phyloP scores from a whole-genome alignment of 768 basidiomycete genomes.

The Boletus sp. region DNA sequence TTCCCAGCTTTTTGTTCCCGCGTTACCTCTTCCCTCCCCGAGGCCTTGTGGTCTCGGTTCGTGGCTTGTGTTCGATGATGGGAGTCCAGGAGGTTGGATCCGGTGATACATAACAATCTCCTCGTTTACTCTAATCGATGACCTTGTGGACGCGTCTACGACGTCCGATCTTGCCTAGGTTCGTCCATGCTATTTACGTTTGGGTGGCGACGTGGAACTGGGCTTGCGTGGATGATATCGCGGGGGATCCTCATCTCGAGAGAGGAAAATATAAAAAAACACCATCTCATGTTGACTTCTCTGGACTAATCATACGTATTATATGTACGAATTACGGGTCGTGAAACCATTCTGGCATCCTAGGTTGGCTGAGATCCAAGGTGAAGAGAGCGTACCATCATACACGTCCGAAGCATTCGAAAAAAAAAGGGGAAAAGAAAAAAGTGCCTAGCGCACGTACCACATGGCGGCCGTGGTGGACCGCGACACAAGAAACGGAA shows the following conservation, averaged over 20 bases:
- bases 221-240: too few relatives aligned
- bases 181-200: neutral
- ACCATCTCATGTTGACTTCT: neutral
- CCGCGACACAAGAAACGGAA: neutral
- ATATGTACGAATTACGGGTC: neutral
- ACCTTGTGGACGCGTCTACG: neutral
- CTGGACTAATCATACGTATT: conserved; percentile 2
- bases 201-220: too few relatives aligned
- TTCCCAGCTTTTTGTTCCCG: neutral
- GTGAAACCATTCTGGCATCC: neutral
- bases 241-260: too few relatives aligned
- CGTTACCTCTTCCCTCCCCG: conserved; percentile 2
- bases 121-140: neutral
- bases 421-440: too few relatives aligned
- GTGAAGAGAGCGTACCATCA: too few relatives aligned
- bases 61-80: neutral
- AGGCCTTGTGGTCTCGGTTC: neutral
- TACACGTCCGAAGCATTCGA: too few relatives aligned
- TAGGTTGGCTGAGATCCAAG: neutral
- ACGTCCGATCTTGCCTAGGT: neutral
- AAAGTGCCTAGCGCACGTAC: conserved; percentile 3
- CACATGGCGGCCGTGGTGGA: neutral
- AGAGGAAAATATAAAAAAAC: too few relatives aligned
- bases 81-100: conserved; percentile 7
- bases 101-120: conserved; percentile 3